These are phyloP conservation scores for Aquilaria malaccensis DNA, from an alignment of 345 rosid genomes.

Conservation along the genomic window DNA sequence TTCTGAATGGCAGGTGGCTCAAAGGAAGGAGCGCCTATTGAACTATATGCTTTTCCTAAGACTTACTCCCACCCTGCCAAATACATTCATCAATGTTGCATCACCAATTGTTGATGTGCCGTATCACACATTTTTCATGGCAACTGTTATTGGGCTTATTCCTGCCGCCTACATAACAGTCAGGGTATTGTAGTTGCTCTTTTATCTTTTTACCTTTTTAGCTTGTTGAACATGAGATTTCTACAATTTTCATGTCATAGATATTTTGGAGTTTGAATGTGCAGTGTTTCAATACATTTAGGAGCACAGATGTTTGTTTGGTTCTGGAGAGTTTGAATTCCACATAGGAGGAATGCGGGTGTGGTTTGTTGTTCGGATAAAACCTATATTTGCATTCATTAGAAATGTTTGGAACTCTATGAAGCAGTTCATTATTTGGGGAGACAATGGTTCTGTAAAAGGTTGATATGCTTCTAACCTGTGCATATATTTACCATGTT, in stretches of 20 bases:
- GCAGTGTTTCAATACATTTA: too few species aligned
- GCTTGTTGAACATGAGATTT: constrained; percentile 2
- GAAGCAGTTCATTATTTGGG: too few species aligned
- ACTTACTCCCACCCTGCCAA: constrained; percentile 87
- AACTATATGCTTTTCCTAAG: constrained; percentile 91
- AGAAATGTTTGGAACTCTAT: too few species aligned
- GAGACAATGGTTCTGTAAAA: not conserved
- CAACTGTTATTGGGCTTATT: constrained; percentile 73
- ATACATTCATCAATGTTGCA: constrained; percentile 87
- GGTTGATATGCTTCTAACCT: not conserved
- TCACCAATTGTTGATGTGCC: constrained; percentile 91
- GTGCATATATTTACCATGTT: too few species aligned
- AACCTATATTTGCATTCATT: too few species aligned
- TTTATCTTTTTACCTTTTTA: not conserved
- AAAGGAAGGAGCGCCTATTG: constrained; percentile 57
- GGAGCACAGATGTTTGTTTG: too few species aligned
- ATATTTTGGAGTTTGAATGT: not conserved
- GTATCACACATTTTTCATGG: constrained; percentile 77
- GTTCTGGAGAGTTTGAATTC: too few species aligned
- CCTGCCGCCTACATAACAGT: constrained; percentile 95
- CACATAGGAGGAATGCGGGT: too few species aligned
- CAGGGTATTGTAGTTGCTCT: constrained; percentile 38
- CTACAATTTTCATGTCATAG: not conserved
- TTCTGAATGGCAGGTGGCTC: constrained; percentile 56
- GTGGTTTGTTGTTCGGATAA: too few species aligned